A percentile compares a stretch with the other conserved stretches of the same genome.
These are phyloP conservation scores for Vaccinium darrowii DNA, from an alignment of 148 eudicot genomes.

Conservation along the genomic window DNA sequence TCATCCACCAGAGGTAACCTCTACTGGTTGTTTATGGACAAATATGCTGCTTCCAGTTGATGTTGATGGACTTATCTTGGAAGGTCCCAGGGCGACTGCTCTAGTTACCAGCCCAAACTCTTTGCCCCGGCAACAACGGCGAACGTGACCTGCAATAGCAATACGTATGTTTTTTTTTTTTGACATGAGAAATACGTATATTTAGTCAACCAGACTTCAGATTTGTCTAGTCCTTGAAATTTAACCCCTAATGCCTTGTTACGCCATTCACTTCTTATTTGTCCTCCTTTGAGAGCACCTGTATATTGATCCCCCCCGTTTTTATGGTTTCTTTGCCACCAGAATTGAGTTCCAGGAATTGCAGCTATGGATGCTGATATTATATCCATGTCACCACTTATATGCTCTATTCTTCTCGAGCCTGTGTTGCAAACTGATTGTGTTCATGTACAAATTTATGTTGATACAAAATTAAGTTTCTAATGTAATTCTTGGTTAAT, in stretches of 20 bases:
- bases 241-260: background rate
- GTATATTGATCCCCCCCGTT: background rate
- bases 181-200: too few relatives aligned
- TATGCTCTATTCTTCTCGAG: background rate
- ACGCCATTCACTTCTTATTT: background rate
- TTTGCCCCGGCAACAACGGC: background rate
- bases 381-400: background rate
- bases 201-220: background rate
- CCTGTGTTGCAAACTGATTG: background rate
- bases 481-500: background rate
- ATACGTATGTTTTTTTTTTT: too few relatives aligned
- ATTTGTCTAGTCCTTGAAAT: background rate
- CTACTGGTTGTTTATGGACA: conserved; percentile 53
- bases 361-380: background rate
- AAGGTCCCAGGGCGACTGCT: conserved; percentile 17
- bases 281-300: background rate
- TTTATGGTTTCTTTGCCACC: background rate
- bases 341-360: background rate
- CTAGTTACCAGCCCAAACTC: background rate
- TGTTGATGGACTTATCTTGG: conserved; percentile 45
- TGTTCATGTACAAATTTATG: background rate
- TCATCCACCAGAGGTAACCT: conserved; percentile 43
- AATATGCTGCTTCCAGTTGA: conserved; percentile 45
- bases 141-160: background rate
- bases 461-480: background rate